Percentiles rank a stretch among this genome's conserved stretches.
Evolutionary conservation across 2,329 filamentous ascomycete genomes (phyloP).

Genomic region (Scedosporium aurantiacum): DNA sequence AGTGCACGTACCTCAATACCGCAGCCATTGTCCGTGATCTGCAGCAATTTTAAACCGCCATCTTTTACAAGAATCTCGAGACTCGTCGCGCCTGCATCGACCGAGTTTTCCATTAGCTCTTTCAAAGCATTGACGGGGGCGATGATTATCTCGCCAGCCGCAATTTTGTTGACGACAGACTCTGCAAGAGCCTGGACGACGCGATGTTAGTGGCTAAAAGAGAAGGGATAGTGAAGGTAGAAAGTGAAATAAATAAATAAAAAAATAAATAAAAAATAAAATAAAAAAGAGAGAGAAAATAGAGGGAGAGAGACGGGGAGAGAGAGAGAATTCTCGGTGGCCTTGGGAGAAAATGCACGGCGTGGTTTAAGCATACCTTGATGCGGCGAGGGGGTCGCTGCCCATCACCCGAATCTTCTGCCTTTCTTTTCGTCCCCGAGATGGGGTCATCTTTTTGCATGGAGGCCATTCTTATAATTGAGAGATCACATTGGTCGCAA

Average conservation of each 20-base stretch:
- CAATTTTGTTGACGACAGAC: constrained; percentile 96
- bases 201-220: not conserved
- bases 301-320: not conserved
- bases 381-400: constrained; percentile 35
- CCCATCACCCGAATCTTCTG: constrained; percentile 24
- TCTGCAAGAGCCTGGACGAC: constrained; percentile 62
- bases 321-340: too few relatives aligned
- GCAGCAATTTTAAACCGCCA: constrained; percentile 84
- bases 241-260: too few relatives aligned
- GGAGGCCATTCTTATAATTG: too few relatives aligned
- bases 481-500: too few relatives aligned
- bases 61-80: constrained; percentile 91
- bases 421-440: constrained; percentile 39
- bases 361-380: too few relatives aligned
- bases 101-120: constrained; percentile 91
- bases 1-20: constrained; percentile 67
- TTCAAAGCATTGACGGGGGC: constrained; percentile 93
- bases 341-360: too few relatives aligned
- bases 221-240: not conserved
- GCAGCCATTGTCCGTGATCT: constrained; percentile 95
- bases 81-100: constrained; percentile 90
- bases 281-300: not conserved
- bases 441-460: constrained; percentile 32
- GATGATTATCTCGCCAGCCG: constrained; percentile 95
- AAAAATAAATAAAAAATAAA: not conserved